Evolutionary conservation across 129 eudicot genomes (phyloP).

Genomic region (Pseudognaphalium luteoalbum): DNA sequence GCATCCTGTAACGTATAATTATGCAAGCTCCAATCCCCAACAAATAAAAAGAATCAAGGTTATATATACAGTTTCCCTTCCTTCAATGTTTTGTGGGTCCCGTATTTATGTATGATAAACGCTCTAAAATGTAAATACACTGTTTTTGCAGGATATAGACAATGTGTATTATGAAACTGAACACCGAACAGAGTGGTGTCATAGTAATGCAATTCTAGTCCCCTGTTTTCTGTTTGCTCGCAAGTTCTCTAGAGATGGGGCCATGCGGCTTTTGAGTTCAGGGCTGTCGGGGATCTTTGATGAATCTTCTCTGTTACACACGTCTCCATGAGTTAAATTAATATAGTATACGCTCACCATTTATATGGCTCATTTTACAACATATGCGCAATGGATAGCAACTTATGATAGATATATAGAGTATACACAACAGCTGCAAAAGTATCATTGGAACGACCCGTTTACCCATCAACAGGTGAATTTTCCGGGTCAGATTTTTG

Average conservation of each 20-base stretch:
- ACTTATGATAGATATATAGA: constrained; percentile 18
- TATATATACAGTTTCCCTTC: constrained; percentile 2
- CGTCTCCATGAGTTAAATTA: constrained; percentile 28
- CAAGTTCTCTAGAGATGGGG: constrained; percentile 89
- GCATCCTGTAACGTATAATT: constrained; percentile 90
- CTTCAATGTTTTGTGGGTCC: background rate
- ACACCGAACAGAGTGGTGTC: constrained; percentile 93
- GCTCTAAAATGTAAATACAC: background rate
- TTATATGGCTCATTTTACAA: background rate
- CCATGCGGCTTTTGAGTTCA: constrained; percentile 86
- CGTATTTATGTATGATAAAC: background rate
- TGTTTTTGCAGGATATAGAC: constrained; percentile 65
- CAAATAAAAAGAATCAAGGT: constrained; percentile 80
- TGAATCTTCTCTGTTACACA: constrained; percentile 32
- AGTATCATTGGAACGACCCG: background rate
- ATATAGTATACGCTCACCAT: background rate
- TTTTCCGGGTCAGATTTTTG: background rate
- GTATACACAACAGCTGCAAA: constrained; percentile 2
- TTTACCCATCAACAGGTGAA: background rate
- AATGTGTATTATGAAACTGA: constrained; percentile 86
- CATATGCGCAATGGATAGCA: constrained; percentile 3
- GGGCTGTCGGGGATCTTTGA: constrained; percentile 56
- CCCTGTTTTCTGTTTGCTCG: constrained; percentile 86
- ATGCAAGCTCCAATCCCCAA: constrained; percentile 62
- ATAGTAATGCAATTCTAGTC: constrained; percentile 53